phyloP scores from a whole-genome alignment of 495 filamentous ascomycete species.

The Clohesyomyces aquaticus region DNA sequence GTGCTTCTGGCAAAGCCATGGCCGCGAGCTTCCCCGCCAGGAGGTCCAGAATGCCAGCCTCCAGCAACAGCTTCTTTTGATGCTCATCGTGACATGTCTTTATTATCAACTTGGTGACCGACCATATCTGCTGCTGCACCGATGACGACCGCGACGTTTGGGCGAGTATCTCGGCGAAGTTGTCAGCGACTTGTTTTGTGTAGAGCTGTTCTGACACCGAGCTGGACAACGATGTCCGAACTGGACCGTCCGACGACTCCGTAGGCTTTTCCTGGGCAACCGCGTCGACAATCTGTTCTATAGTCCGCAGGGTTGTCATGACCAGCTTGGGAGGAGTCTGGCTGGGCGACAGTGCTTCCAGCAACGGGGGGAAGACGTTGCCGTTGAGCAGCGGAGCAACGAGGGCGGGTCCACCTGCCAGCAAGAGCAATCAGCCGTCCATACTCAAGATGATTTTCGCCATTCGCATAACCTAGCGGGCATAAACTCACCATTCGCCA shows the following conservation, averaged over 20 bases:
- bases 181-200: slow-evolving; percentile 56
- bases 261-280: slow-evolving; percentile 49
- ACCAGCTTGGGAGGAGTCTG: slow-evolving; percentile 68
- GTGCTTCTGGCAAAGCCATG: slow-evolving; percentile 69
- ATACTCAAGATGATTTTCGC: background rate
- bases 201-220: slow-evolving; percentile 68
- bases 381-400: slow-evolving; percentile 72
- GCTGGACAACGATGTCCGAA: slow-evolving; percentile 31
- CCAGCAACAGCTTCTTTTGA: slow-evolving; percentile 71
- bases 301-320: slow-evolving; percentile 71
- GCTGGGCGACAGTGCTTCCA: slow-evolving; percentile 66
- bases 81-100: slow-evolving; percentile 68
- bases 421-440: slow-evolving; percentile 12
- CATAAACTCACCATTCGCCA: slow-evolving; percentile 72
- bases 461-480: background rate
- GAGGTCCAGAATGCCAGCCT: slow-evolving; percentile 74
- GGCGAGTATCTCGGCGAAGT: slow-evolving; percentile 66
- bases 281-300: slow-evolving; percentile 73
- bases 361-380: slow-evolving; percentile 64
- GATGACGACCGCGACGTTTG: slow-evolving; percentile 56
- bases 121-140: slow-evolving; percentile 68
- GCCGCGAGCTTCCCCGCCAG: slow-evolving; percentile 76
- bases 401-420: slow-evolving; percentile 76
- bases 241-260: slow-evolving; percentile 50
- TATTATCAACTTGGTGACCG: slow-evolving; percentile 69